A percentile compares a stretch with the other conserved stretches of the same genome.
These are phyloP conservation scores for Phytophthora sansomeana DNA, from an alignment of 352 stramenopile genomes.

Conservation along the genomic window DNA sequence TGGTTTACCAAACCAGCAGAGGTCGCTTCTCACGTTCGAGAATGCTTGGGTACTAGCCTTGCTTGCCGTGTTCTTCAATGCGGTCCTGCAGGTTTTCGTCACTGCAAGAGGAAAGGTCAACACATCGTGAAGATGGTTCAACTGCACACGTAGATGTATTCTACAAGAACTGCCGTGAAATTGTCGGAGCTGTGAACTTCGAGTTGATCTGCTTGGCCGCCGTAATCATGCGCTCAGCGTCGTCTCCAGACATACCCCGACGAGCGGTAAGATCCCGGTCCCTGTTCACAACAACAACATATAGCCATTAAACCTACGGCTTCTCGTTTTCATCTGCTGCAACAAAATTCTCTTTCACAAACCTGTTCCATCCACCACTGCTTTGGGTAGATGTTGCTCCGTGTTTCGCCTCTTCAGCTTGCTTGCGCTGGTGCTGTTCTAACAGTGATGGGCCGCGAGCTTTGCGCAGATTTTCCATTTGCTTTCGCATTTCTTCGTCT, in stretches of 20 bases:
- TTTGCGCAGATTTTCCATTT: slow-evolving; percentile 73
- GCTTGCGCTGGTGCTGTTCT: slow-evolving; percentile 79
- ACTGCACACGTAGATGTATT: background rate
- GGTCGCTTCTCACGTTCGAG: slow-evolving; percentile 15
- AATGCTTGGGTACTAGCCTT: slow-evolving; percentile 26
- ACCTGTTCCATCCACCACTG: slow-evolving; percentile 72
- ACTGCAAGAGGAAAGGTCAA: slow-evolving; percentile 21
- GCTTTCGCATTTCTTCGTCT: slow-evolving; percentile 70
- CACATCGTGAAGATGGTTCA: slow-evolving; percentile 9
- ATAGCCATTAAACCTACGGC: background rate
- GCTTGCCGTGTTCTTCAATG: slow-evolving; percentile 26
- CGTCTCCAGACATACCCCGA: slow-evolving; percentile 69
- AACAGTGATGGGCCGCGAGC: slow-evolving; percentile 74
- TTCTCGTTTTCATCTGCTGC: background rate
- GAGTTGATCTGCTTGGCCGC: slow-evolving; percentile 84
- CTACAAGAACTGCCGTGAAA: slow-evolving; percentile 87
- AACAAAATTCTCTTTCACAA: slow-evolving; percentile 1
- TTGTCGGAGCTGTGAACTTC: slow-evolving; percentile 86
- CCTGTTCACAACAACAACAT: slow-evolving; percentile 32
- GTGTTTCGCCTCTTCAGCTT: slow-evolving; percentile 56
- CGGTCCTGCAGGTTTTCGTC: slow-evolving; percentile 24
- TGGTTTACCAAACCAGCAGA: slow-evolving; percentile 18
- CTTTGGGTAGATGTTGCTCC: slow-evolving; percentile 17
- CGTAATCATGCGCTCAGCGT: slow-evolving; percentile 78
- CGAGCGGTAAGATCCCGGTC: slow-evolving; percentile 75